These are phyloP conservation scores for Fomitopsis palustris DNA, from an alignment of 1,284 basidiomycete genomes.

Conservation along the genomic window DNA sequence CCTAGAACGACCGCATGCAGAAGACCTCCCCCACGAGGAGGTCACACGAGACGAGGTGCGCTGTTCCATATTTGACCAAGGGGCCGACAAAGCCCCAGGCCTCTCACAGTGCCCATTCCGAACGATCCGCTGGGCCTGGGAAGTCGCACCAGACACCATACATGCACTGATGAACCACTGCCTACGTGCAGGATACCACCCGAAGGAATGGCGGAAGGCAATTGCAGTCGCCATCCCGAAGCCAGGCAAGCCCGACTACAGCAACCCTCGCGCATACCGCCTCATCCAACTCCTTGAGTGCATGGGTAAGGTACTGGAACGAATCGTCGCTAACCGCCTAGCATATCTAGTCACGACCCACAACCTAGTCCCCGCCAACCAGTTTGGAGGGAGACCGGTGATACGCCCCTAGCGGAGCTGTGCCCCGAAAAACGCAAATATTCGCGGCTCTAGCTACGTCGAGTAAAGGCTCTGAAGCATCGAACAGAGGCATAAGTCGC, in stretches of 20 bases:
- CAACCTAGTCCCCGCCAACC: no score
- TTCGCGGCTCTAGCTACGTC: no score
- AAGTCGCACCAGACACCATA: conserved; percentile 4
- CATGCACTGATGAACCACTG: not conserved
- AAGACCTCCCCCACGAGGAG: not conserved
- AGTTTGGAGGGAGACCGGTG: no score
- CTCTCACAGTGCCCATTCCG: conserved; percentile 7
- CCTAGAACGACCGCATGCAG: not conserved
- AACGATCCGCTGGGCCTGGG: conserved; percentile 17
- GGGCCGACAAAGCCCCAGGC: conserved; percentile 19
- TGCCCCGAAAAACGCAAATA: no score
- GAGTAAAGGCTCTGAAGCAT: no score
- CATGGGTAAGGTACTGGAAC: conserved; percentile 18
- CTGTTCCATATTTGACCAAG: conserved; percentile 7
- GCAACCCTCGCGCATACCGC: conserved; percentile 15
- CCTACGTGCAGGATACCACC: conserved; percentile 5
- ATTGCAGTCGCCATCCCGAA: conserved; percentile 3
- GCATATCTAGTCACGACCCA: no score
- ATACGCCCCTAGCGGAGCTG: no score
- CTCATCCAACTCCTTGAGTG: conserved; percentile 19
- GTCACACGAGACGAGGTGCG: conserved; percentile 11
- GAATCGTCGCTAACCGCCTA: no score
- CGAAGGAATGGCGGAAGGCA: not conserved
- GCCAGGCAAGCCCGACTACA: conserved; percentile 4
- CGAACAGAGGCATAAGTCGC: no score